Evolutionary conservation across 2,329 filamentous ascomycete species (phyloP).

Genomic region (Sphaerostilbella broomeana): DNA sequence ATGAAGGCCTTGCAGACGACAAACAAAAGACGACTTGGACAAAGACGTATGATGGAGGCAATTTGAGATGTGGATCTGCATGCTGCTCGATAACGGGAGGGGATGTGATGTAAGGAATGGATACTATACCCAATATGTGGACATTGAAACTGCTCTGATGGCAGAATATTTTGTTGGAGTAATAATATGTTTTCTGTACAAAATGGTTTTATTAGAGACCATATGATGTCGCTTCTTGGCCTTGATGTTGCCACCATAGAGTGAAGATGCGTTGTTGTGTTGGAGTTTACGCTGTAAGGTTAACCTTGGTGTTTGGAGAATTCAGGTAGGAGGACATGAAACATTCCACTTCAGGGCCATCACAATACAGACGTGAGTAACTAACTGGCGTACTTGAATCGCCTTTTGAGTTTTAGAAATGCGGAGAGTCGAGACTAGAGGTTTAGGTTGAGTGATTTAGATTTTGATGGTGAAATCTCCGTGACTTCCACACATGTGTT

Average conservation of each 20-base stretch:
- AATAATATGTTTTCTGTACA: background rate
- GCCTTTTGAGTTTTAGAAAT: too few relatives aligned
- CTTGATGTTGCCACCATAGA: background rate
- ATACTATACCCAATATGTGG: conserved; percentile 10
- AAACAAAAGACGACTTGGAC: background rate
- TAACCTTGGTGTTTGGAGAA: too few relatives aligned
- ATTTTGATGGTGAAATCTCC: too few relatives aligned
- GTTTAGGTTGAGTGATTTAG: too few relatives aligned
- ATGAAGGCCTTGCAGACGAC: background rate
- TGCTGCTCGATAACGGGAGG: background rate
- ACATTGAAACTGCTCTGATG: background rate
- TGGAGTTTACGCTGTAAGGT: too few relatives aligned
- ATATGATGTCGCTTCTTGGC: background rate
- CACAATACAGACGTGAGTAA: too few relatives aligned
- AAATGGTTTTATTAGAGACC: background rate
- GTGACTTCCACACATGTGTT: too few relatives aligned
- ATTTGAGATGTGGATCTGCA: background rate
- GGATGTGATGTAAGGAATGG: too few relatives aligned
- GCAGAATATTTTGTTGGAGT: background rate
- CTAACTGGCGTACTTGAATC: too few relatives aligned
- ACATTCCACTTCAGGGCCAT: too few relatives aligned
- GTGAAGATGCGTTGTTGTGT: background rate
- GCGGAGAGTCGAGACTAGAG: too few relatives aligned
- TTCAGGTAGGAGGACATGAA: too few relatives aligned
- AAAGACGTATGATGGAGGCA: background rate